Evolutionary conservation across 257 asterid genomes (phyloP), one percentile per base, ranked within the genome.

Genomic region (Datura wrightii): DNA sequence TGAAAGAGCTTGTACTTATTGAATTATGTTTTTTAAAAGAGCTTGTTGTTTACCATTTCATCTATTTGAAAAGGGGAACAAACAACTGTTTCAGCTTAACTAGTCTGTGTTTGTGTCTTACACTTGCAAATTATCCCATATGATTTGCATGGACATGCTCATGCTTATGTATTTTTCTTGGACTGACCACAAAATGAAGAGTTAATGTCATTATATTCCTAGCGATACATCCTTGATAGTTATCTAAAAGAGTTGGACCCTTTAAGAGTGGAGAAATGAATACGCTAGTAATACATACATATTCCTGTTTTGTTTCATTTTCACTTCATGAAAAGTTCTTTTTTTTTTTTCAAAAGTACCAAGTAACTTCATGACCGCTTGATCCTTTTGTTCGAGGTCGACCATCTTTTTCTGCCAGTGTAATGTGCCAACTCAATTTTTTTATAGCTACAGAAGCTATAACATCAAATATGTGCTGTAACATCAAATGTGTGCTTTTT

Each of bases 101-200:
- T 50, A 76, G 31, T 50, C 14, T 31, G 62, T 76, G 24, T 76
- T 76, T 11, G 14, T 76, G 63, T 3, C 31, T 14, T 76, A 13
- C 15, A 52, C 15, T 52, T 52, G 48, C 82, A 7, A 16, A 31
- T 76, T 76, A 31, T 50, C 63, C 18, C 63, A 52, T 76, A 52
- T 76, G 46, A 52, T 76, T 31, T 50, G 14, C 44, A 52, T 52
- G 82, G 63, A 76, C 82, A 31, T 52, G 62, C 62, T 31, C 46
- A 5, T 76, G 82, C 46, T 76, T 74, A 7, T 52, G 82, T 52
- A 15, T 50, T 76, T 76, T 76, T 24, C n/a, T 31, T 52, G 63
- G 44, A 14, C 46, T 76, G 3, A 14, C 3, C 4, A 31, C 31
- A 34, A 3, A 13, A 74, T 48, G 44, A 48, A 48, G 24, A 1